Base-by-base conservation (phyloP, 108 stramenopile genomes). In the Epithemia pelagica region DNA sequence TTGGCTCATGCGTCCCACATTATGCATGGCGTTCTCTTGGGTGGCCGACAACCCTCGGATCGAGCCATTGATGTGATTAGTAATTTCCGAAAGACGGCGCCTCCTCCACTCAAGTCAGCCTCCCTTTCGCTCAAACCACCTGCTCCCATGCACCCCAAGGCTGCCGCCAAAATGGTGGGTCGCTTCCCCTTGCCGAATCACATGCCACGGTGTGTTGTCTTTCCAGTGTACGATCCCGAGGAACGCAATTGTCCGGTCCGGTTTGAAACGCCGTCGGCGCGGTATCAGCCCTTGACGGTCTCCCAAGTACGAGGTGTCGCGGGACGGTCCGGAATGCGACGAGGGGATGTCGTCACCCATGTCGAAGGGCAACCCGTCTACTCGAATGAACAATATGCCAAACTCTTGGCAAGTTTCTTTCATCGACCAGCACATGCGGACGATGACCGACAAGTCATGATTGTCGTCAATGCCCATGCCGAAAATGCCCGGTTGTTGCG, bases 261-360 rank as follows among this genome's bases (percentile, higher is more conserved):
- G 37, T 46, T 46, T 46, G 37, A 46, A 46, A 46, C 5, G 15
- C 5, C 57, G 21, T n/a, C 18, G 24, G n/a, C 33, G 2, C 18
- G 23, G 22, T n/a, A 21, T n/a, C 24, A 30, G 20, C 28, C 28
- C 22, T 31, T 68, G 58, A 25, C 24, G 32, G 21, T 68, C 15
- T 1, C 30, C 18, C 66, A 30, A 30, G 75, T 81, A 20, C 60
- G 69, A 28, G 87, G 89, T 15, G 77, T 77, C 22, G 85, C 85
- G 5, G 89, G 86, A 52, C 71, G 79, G 54, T 59, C 77, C 0
- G 92, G 92, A 0, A 64, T 93, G 2, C 83, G 86, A 61, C 81
- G 75, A 66, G 85, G 86, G 20, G 92, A 93, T 71, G 75, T 88
- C 21, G 84, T 93, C 23, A 93, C 92, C 18, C 92, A 93, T 65